Evolutionary conservation across 179 eudicot genomes (phyloP), one percentile per base, ranked within the genome.

Genomic region (Nepenthes alata): DNA sequence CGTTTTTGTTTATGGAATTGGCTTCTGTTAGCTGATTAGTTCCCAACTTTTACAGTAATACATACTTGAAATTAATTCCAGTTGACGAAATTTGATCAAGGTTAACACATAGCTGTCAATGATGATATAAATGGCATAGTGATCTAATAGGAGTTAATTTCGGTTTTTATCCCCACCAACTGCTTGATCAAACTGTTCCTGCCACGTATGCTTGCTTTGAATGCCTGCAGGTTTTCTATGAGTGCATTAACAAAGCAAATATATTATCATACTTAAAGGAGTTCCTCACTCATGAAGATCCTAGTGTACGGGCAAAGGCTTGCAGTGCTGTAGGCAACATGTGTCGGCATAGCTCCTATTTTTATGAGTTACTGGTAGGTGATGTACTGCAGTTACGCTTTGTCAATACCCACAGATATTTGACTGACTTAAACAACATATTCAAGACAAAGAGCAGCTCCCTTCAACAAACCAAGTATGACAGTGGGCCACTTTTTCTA

Each of bases 281-380:
- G 62, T 87, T 87, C 72, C 93, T 94, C 70, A 74, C 69, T 16
- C 79, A 78, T 70, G 89, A 83, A 81, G 95, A 94, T 80, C 81
- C 93, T 37, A 84, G 84, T 67, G 55, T 94, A 60, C 95, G 99
- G 54, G 86, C 88, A 53, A 90, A 85, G 78, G 73, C 96, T 41
- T 94, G 97, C 81, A 90, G 95, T 73, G 97, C 95, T 59, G 35
- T 94, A 60, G 99, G 99, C 62, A 90, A 94, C 67, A 83, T 90
- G 99, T 90, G 97, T 69, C 89, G 97, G 60, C 96, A 94, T 68
- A 85, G 84, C 83, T 84, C 91, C 63, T 90, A 83, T 75, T 94
- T 94, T 72, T 94, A 94, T 54, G 78, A 78, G 66, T 67, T 76
- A 70, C 67, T 94, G 88, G 99, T 87, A 70, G 66, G 80, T 73